Evolutionary conservation across 1,139 yeast genomes (phyloP), one percentile per base, ranked within the genome.

Genomic region (Zygoascus meyerae): DNA sequence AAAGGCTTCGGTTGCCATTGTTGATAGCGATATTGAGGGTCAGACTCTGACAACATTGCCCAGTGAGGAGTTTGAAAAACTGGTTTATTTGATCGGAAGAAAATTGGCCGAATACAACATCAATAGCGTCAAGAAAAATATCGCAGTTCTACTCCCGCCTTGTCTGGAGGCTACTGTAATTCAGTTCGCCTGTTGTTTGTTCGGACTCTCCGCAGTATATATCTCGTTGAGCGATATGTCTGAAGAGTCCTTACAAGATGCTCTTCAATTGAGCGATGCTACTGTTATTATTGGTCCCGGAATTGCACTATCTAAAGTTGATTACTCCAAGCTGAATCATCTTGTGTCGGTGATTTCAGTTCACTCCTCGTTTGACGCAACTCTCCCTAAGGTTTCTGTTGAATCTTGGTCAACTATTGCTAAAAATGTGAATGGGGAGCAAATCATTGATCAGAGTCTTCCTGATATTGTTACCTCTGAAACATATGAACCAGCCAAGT

Each of bases 121-220:
- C 28, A 30, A 37, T 9, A n/a, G 26, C 34, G 15, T 26, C 18
- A 43, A 21, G 14, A 39, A 43, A 21, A 35, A 43, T 21, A 56
- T 60, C 5, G 64, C 56, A 2, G 42, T 62, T 18, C 46, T 55
- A 34, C 46, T 59, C 12, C 60, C 64, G 5, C 60, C 55, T 34
- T 44, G 58, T 18, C 15, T 57, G 10, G 59, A 60, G 40, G 50
- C 57, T 7, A 40, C 61, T 14, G 42, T 52, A 0, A 33, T 48
- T 10, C 40, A 50, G 8, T 53, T 47, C 14, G 44, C 50, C 31
- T 48, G 47, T 8, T 29, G 47, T 34, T 12, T 45, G 18, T 32
- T 39, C 42, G 57, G 50, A 28, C 40, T 53, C 18, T 45, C 56
- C 14, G 48, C 50, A 3, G 53, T 54, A n/a, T 45, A 55, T 2